Evolutionary conservation across 2,329 filamentous ascomycete genomes (phyloP).

Genomic region (Alternaria sp.): DNA sequence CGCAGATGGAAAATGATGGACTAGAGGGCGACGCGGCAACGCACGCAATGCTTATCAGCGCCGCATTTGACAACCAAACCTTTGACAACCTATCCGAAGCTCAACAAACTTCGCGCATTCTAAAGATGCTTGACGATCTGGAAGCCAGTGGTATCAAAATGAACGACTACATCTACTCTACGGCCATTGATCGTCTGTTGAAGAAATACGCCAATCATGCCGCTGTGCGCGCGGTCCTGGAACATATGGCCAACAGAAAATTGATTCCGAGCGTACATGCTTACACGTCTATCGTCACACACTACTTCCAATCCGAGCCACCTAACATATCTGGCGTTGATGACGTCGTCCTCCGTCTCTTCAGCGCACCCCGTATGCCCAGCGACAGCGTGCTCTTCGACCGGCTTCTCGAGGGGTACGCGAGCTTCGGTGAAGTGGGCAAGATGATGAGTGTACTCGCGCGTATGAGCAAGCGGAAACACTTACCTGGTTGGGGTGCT

Average conservation of each 20-base stretch:
- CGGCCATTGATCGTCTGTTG: constrained; percentile 73
- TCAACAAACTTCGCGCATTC: constrained; percentile 63
- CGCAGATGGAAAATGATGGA: constrained; percentile 65
- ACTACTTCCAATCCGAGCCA: constrained; percentile 68
- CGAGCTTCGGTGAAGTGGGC: constrained; percentile 60
- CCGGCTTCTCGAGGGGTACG: constrained; percentile 73
- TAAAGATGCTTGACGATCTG: constrained; percentile 65
- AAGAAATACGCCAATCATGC: constrained; percentile 55
- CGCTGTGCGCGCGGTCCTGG: constrained; percentile 68
- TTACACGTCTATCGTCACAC: constrained; percentile 76
- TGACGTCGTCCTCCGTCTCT: constrained; percentile 62
- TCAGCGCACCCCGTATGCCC: constrained; percentile 36
- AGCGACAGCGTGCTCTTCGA: constrained; percentile 73
- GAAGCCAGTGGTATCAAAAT: constrained; percentile 65
- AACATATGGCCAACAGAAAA: constrained; percentile 66
- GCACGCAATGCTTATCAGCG: constrained; percentile 76
- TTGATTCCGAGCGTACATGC: constrained; percentile 69
- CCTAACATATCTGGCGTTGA: constrained; percentile 70
- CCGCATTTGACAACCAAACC: constrained; percentile 60
- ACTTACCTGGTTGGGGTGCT: constrained; percentile 54
- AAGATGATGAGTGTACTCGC: constrained; percentile 55
- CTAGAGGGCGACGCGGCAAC: constrained; percentile 72
- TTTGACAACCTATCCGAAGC: constrained; percentile 54
- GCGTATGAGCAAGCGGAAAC: constrained; percentile 51
- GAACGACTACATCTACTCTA: constrained; percentile 72